These are phyloP conservation scores for Trichoderma sp. DNA, from an alignment of 2,329 filamentous ascomycete species.

Conservation along the genomic window DNA sequence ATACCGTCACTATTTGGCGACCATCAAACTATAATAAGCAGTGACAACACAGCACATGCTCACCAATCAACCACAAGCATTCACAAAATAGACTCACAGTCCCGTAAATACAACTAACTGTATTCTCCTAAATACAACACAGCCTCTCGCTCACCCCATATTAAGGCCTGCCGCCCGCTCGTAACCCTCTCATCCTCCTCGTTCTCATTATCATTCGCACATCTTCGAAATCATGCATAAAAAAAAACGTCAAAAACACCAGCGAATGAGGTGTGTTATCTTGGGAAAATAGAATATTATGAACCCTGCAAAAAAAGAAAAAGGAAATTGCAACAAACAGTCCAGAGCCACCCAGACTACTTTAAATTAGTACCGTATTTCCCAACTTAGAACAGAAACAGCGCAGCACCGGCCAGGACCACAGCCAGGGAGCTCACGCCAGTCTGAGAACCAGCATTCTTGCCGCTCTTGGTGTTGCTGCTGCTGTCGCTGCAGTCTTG, in stretches of 20 bases:
- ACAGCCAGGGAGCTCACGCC: slow-evolving; percentile 43
- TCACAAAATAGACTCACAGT: neutral
- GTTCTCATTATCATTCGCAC: slow-evolving; percentile 21
- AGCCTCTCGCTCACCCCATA: neutral
- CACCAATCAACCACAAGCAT: neutral
- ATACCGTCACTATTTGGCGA: too few species aligned
- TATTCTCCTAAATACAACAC: slow-evolving; percentile 1
- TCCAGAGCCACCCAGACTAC: neutral
- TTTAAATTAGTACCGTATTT: neutral
- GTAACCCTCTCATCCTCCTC: neutral
- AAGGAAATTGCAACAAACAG: neutral
- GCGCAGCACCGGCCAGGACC: slow-evolving; percentile 40
- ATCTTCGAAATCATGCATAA: slow-evolving; percentile 7
- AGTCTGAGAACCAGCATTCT: slow-evolving; percentile 37
- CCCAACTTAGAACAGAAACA: slow-evolving; percentile 39
- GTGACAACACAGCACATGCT: neutral
- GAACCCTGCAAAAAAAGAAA: neutral
- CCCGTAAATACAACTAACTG: neutral
- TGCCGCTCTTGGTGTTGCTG: slow-evolving; percentile 36
- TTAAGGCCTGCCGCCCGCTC: neutral
- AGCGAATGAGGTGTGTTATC: neutral
- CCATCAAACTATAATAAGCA: neutral
- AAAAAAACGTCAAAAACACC: slow-evolving; percentile 15
- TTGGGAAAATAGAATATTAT: neutral
- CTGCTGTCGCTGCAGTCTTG: slow-evolving; percentile 41